phyloP scores from a whole-genome alignment of 2,329 filamentous ascomycete species.

The Botrytis paeoniae region DNA sequence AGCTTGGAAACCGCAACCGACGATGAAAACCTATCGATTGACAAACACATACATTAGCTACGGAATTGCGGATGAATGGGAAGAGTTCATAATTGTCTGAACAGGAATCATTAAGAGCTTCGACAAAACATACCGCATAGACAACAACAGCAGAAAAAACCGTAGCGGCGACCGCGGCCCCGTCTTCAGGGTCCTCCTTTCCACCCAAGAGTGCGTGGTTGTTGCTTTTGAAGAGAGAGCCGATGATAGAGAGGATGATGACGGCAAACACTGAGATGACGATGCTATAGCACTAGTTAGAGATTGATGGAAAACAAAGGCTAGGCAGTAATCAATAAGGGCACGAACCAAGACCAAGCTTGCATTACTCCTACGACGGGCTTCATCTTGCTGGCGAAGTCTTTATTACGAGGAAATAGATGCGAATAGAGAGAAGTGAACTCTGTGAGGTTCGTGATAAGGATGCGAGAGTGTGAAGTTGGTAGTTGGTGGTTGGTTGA shows the following conservation, averaged over 20 bases:
- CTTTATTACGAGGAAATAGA: background rate
- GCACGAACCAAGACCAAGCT: slow-evolving; percentile 86
- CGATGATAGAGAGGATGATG: slow-evolving; percentile 60
- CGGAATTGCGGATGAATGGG: background rate
- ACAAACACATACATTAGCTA: slow-evolving; percentile 2
- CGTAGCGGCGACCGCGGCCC: slow-evolving; percentile 74
- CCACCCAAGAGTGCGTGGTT: slow-evolving; percentile 83
- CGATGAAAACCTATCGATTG: slow-evolving; percentile 68
- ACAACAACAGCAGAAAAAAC: slow-evolving; percentile 86
- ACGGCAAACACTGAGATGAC: slow-evolving; percentile 65
- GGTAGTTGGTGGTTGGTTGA: background rate
- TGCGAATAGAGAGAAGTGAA: background rate
- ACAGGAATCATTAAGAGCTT: slow-evolving; percentile 8
- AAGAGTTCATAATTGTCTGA: background rate
- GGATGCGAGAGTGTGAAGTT: background rate
- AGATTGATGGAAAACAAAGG: slow-evolving; percentile 10
- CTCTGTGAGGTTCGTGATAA: background rate
- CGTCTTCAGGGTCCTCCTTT: slow-evolving; percentile 59
- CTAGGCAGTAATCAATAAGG: slow-evolving; percentile 9
- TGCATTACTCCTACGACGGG: slow-evolving; percentile 87
- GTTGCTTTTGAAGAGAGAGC: slow-evolving; percentile 71
- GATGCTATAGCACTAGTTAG: slow-evolving; percentile 53
- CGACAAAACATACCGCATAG: slow-evolving; percentile 69
- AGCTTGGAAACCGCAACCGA: slow-evolving; percentile 89
- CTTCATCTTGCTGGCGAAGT: slow-evolving; percentile 63